These are phyloP conservation scores for Avena sativa DNA, from an alignment of 176 grass and related monocot genomes.

Conservation along the genomic window DNA sequence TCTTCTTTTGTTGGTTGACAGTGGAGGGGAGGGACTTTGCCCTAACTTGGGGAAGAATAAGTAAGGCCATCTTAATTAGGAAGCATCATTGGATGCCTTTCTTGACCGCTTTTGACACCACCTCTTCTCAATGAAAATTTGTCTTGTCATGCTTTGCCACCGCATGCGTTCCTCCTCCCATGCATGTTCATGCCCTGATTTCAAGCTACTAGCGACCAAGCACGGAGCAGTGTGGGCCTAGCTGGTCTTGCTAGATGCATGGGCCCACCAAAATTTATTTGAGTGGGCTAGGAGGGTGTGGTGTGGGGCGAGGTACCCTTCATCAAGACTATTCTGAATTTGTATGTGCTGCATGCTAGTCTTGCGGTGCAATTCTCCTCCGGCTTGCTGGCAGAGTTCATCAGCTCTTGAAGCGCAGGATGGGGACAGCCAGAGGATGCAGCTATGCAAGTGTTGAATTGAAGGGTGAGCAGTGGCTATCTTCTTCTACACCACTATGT, in stretches of 20 bases:
- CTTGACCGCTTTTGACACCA: conserved; percentile 46
- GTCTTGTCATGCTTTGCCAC: conserved; percentile 58
- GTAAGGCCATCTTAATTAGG: conserved; percentile 36
- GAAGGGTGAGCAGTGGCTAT: background rate
- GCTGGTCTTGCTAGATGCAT: conserved; percentile 4
- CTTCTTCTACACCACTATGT: background rate
- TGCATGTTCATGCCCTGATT: conserved; percentile 22
- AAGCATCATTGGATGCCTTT: conserved; percentile 56
- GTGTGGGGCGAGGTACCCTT: background rate
- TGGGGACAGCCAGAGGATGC: background rate
- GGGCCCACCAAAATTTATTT: conserved; percentile 27
- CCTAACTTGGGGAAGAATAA: conserved; percentile 45
- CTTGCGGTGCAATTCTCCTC: background rate
- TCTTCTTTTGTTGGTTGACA: conserved; percentile 43
- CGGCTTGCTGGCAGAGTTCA: background rate
- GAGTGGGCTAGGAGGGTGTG: conserved; percentile 30
- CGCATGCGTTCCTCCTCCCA: conserved; percentile 33
- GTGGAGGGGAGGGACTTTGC: conserved; percentile 39
- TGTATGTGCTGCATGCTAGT: background rate
- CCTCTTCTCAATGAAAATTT: conserved; percentile 42
- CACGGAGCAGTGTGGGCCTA: conserved; percentile 4
- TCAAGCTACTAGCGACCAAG: conserved; percentile 17
- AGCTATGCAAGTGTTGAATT: background rate
- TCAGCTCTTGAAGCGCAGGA: background rate
- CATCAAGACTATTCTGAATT: conserved; percentile 31